Conservation (phyloP, 345 rosid genomes). For the Linum usitatissimum region DNA sequence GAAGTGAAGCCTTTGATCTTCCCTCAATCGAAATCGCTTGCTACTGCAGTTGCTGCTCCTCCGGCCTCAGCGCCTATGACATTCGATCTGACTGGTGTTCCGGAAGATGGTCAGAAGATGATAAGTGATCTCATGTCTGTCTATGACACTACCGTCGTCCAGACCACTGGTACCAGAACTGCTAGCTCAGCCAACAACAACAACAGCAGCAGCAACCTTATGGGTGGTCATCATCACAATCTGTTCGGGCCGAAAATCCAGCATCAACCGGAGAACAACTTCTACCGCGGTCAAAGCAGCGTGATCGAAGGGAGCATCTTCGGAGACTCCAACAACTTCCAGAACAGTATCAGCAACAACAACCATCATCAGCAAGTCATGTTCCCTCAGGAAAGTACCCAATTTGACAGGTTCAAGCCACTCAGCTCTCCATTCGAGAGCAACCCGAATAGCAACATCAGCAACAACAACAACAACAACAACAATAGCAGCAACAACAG, state of each 20-base stretch:
- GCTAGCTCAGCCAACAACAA: conserved; percentile 16
- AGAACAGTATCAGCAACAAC: not conserved
- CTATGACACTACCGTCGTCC: conserved; percentile 54
- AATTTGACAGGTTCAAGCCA: conserved; percentile 37
- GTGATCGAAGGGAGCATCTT: conserved; percentile 47
- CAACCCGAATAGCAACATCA: conserved; percentile 21
- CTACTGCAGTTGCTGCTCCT: conserved; percentile 1
- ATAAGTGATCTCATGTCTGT: conserved; percentile 76
- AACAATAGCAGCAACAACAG: conserved; percentile 6
- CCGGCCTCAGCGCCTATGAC: conserved; percentile 29
- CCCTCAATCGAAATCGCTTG: conserved; percentile 41
- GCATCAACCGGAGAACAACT: conserved; percentile 46
- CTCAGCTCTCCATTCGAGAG: conserved; percentile 37
- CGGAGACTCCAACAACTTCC: conserved; percentile 40
- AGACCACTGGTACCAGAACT: conserved; percentile 25
- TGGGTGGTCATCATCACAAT: conserved; percentile 22
- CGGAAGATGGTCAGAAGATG: conserved; percentile 90
- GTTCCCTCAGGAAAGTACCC: conserved; percentile 37
- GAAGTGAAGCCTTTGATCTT: conserved; percentile 74
- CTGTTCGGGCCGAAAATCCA: conserved; percentile 36
- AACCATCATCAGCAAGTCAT: conserved; percentile 26
- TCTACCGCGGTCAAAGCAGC: conserved; percentile 30
- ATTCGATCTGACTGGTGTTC: conserved; percentile 68
- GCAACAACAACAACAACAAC: conserved; percentile 21
- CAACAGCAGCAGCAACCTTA: conserved; percentile 6